Evolutionary conservation across 1,139 yeast species (phyloP).

Genomic region (Diutina ranongensis): DNA sequence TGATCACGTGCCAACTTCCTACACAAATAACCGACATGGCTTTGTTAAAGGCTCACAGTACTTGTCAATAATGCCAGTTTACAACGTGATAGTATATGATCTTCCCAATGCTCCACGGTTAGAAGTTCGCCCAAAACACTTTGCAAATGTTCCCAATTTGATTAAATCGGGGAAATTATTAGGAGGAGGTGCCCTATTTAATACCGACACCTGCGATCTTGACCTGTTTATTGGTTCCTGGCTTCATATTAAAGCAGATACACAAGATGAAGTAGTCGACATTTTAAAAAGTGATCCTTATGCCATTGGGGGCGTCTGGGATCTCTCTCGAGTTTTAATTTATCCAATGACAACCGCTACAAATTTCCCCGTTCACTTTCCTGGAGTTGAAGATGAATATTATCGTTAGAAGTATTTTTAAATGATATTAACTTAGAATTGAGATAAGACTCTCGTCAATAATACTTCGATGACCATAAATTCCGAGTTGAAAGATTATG

Average conservation of each 20-base stretch:
- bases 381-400: neutral
- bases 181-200: neutral
- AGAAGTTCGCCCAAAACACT: neutral
- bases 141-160: neutral
- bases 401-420: neutral
- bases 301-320: constrained; percentile 3
- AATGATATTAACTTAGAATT: too few species aligned
- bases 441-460: too few species aligned
- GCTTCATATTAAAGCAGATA: neutral
- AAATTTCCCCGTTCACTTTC: neutral
- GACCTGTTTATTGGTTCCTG: neutral
- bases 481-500: too few species aligned
- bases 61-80: neutral
- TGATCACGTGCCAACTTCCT: too few species aligned
- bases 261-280: neutral
- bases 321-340: neutral
- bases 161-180: neutral
- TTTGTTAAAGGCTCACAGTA: too few species aligned
- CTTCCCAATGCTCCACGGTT: neutral
- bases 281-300: constrained; percentile 1
- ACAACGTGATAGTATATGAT: constrained; percentile 4
- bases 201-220: neutral
- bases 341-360: neutral
- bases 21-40: too few species aligned
- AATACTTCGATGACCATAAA: too few species aligned